These are phyloP conservation scores for Trypanosoma cruzi DNA, from an alignment of 208 protist species.

Conservation along the genomic window DNA sequence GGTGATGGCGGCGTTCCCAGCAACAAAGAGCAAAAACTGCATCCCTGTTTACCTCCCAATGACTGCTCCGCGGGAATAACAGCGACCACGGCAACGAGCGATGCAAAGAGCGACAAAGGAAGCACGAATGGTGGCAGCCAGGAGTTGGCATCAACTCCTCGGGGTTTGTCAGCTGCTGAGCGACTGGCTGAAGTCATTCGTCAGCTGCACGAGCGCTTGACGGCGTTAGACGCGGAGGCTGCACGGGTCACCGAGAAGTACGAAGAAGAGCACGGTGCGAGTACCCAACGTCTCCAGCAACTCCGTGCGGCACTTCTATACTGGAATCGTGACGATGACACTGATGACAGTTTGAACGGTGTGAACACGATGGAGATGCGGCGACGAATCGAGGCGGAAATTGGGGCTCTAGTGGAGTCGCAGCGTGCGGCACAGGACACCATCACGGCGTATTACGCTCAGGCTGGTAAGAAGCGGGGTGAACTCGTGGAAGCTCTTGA, in stretches of 20 bases:
- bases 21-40: too few relatives aligned
- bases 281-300: not conserved
- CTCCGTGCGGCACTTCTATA: slow-evolving; percentile 2
- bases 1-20: not conserved
- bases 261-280: not conserved
- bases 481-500: slow-evolving; percentile 8
- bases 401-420: not conserved
- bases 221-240: slow-evolving; percentile 2
- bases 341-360: not conserved
- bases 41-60: too few relatives aligned
- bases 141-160: not conserved
- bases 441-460: not conserved
- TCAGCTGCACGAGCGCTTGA: slow-evolving; percentile 7
- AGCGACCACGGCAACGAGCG: too few relatives aligned
- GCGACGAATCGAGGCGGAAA: not conserved
- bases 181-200: slow-evolving; percentile 10
- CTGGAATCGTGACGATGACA: slow-evolving; percentile 3
- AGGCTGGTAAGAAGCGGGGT: slow-evolving; percentile 9
- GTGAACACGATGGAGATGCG: not conserved
- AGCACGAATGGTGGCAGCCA: not conserved
- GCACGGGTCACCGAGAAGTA: not conserved
- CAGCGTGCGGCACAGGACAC: not conserved
- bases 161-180: not conserved
- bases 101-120: not conserved
- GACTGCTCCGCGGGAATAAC: too few relatives aligned